Evolutionary conservation across 495 filamentous ascomycete species (phyloP).

Genomic region (Talaromyces thailandensis): DNA sequence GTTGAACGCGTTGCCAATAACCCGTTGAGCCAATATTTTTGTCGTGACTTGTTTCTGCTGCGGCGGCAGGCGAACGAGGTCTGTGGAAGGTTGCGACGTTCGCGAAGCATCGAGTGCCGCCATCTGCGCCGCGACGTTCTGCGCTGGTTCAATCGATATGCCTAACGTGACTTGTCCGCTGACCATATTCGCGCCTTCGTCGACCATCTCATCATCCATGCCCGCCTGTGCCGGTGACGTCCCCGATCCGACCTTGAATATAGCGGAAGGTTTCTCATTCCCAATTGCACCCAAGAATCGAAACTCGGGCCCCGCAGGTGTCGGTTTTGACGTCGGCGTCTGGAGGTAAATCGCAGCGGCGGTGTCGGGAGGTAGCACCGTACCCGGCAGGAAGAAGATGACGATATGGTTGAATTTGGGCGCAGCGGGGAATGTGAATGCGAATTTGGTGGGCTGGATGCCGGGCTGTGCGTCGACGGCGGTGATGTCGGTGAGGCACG

Average conservation of each 20-base stretch:
- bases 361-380: conserved; percentile 60
- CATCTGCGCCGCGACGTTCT: conserved; percentile 61
- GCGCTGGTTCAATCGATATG: conserved; percentile 69
- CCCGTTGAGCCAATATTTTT: conserved; percentile 75
- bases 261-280: conserved; percentile 77
- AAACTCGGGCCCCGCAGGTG: conserved; percentile 44
- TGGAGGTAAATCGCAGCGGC: conserved; percentile 86
- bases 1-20: conserved; percentile 96
- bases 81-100: conserved; percentile 14
- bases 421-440: conserved; percentile 50
- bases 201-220: conserved; percentile 36
- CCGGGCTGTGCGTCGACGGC: conserved; percentile 38
- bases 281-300: conserved; percentile 81
- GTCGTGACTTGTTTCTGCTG: conserved; percentile 43
- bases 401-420: conserved; percentile 69
- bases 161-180: conserved; percentile 56
- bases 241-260: conserved; percentile 57
- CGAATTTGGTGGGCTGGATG: conserved; percentile 54
- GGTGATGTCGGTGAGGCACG: conserved; percentile 54
- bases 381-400: conserved; percentile 81
- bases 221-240: conserved; percentile 17
- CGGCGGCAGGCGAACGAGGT: conserved; percentile 19
- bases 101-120: conserved; percentile 42
- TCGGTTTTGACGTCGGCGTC: conserved; percentile 35
- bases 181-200: conserved; percentile 20